Base-by-base conservation (phyloP, 257 asterid species). In the Plectranthus barbatus region DNA sequence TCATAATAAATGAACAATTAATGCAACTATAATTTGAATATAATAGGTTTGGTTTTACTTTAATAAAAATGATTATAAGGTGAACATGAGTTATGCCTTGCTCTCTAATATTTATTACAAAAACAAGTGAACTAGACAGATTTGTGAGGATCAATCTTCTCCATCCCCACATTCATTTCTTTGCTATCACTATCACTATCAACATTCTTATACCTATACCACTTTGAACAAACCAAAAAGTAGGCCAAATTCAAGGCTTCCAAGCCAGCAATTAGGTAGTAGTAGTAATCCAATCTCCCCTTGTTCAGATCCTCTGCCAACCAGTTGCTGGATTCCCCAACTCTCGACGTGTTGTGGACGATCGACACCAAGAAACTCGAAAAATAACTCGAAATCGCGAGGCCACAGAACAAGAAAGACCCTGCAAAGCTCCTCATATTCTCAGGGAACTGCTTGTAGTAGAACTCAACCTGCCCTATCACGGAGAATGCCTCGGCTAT, bases 381-480 rank as follows among this genome's bases (percentile, higher is more conserved):
- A 60, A 77, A 23, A 23, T 77, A 81, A 56, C 66, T 77, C 4
- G 81, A 49, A 1, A 75, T 13, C 1, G 86, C 86, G 0, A 70
- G 23, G 0, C 81, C 81, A 2, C 74, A 41, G 41, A 77, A 74
- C 64, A 81, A 3, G 23, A 81, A 77, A 0, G 81, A 78, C 4
- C 77, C 79, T 0, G 64, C 83, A 4, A 81, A 74, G 48, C 86
- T 81, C 69, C 86, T 60, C 86, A 81, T 81, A 48, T 75, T 81
- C 68, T 81, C 86, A 0, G 86, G 83, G 47, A 77, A 77, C 74
- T 81, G 81, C 75, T 75, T 81, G 78, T 81, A 77, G n/a, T 6
- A 81, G 3, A 81, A 72, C 68, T 81, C 86, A 7, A 74, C 13
- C 6, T 53, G 67, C 0, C 86, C 86, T 1, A 81, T 75, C 26